Percentiles rank a stretch among this genome's conserved stretches.
These are phyloP conservation scores for Cercospora beticola DNA, from an alignment of 2,329 filamentous ascomycete genomes.

Conservation along the genomic window DNA sequence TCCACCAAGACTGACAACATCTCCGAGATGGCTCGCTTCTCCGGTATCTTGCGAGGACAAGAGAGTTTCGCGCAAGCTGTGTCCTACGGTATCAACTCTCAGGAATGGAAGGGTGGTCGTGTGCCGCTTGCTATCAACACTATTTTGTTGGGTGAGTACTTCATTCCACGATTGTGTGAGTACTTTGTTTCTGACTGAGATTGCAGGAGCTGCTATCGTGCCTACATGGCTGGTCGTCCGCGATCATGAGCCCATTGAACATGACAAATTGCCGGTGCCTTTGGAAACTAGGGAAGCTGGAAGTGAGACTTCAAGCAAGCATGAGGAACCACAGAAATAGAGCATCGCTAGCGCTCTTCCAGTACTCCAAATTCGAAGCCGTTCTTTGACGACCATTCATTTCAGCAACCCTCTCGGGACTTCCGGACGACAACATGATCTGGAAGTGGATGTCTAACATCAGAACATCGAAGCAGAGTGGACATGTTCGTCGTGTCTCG, in stretches of 20 bases:
- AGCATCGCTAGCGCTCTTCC: background rate
- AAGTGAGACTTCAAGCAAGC: constrained; percentile 1
- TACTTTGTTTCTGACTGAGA: background rate
- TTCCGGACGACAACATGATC: background rate
- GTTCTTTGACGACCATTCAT: background rate
- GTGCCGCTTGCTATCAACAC: constrained; percentile 47
- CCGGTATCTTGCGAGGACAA: constrained; percentile 47
- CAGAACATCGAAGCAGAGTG: background rate
- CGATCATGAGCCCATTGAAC: constrained; percentile 34
- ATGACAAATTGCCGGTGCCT: background rate
- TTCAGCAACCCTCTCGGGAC: background rate
- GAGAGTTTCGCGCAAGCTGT: constrained; percentile 49
- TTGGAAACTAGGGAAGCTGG: background rate
- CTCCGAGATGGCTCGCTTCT: constrained; percentile 49
- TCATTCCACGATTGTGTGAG: background rate
- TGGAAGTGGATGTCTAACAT: background rate
- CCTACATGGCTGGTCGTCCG: constrained; percentile 38
- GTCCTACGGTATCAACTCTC: constrained; percentile 46
- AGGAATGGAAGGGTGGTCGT: constrained; percentile 45
- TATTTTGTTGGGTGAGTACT: constrained; percentile 28
- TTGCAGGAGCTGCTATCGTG: constrained; percentile 28
- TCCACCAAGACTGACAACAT: constrained; percentile 58
- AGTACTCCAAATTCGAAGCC: background rate
- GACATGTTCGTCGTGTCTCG: background rate
- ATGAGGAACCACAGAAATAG: background rate